phyloP scores from a whole-genome alignment of 2,329 filamentous ascomycete species.

The Aspergillus aculeatinus region DNA sequence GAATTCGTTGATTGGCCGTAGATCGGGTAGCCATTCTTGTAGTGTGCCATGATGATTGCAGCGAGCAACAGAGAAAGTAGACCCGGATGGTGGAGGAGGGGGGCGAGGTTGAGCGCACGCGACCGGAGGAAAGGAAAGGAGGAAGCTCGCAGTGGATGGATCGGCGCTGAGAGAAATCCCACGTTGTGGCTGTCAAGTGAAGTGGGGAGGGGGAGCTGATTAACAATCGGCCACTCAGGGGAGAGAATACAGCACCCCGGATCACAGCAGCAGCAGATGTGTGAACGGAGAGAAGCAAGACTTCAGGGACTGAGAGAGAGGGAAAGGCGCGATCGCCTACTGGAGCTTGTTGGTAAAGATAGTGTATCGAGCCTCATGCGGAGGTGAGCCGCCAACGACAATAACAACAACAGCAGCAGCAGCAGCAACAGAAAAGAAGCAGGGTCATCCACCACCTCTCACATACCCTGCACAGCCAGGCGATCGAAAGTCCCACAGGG shows the following conservation, averaged over 20 bases:
- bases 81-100: neutral
- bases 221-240: neutral
- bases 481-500: neutral
- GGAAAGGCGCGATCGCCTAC: slow-evolving; percentile 1
- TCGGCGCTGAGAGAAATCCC: slow-evolving; percentile 1
- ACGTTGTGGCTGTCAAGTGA: neutral
- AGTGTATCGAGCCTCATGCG: slow-evolving; percentile 6
- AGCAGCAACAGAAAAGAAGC: neutral
- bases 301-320: neutral
- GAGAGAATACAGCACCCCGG: neutral
- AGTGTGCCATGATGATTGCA: slow-evolving; percentile 52
- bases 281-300: neutral
- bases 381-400: slow-evolving; percentile 5
- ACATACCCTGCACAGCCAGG: slow-evolving; percentile 2
- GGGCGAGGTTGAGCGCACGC: neutral
- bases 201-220: neutral
- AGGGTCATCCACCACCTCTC: slow-evolving; percentile 1
- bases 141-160: neutral
- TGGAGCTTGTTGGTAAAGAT: slow-evolving; percentile 4
- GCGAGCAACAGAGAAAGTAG: neutral
- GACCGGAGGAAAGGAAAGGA: neutral
- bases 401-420: neutral
- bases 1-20: slow-evolving; percentile 40
- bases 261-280: neutral
- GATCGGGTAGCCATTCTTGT: slow-evolving; percentile 53